phyloP scores from a whole-genome alignment of 2,329 filamentous ascomycete species.

The Penicillium brasilianum region DNA sequence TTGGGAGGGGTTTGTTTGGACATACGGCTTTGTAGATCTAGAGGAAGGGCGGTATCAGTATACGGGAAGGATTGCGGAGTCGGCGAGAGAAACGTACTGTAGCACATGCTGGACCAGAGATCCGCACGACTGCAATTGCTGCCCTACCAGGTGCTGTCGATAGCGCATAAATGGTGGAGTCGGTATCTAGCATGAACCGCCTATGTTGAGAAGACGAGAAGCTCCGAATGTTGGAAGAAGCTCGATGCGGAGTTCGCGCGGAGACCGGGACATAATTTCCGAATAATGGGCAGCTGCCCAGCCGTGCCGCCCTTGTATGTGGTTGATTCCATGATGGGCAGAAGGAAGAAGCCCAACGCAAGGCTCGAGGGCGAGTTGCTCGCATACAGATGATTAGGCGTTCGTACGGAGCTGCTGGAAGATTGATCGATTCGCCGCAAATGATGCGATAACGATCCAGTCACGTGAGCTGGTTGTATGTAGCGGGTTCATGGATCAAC shows the following conservation, averaged over 20 bases:
- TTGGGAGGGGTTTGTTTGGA: slow-evolving; percentile 59
- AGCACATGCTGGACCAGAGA: slow-evolving; percentile 79
- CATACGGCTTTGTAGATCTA: slow-evolving; percentile 70
- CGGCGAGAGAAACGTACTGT: slow-evolving; percentile 54
- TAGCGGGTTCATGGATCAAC: not conserved
- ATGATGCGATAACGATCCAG: not conserved
- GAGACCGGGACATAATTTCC: slow-evolving; percentile 19
- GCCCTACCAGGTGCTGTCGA: slow-evolving; percentile 85
- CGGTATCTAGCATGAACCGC: slow-evolving; percentile 32
- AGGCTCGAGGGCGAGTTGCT: slow-evolving; percentile 25
- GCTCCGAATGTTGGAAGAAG: slow-evolving; percentile 16
- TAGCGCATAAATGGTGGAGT: slow-evolving; percentile 83
- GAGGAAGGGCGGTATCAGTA: slow-evolving; percentile 10
- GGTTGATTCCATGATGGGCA: slow-evolving; percentile 31
- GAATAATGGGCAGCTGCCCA: slow-evolving; percentile 17
- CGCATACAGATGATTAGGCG: slow-evolving; percentile 36
- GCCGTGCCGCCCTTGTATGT: not conserved
- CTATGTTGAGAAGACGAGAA: slow-evolving; percentile 31
- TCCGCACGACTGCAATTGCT: slow-evolving; percentile 86
- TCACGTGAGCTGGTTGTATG: not conserved
- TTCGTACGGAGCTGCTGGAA: not conserved
- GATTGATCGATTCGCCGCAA: not conserved
- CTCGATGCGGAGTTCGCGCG: slow-evolving; percentile 7
- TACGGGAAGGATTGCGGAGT: not conserved
- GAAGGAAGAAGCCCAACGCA: slow-evolving; percentile 35